Base-by-base conservation (phyloP, 371 early-diverging fungal species). In the Rhizomucor pusillus region DNA sequence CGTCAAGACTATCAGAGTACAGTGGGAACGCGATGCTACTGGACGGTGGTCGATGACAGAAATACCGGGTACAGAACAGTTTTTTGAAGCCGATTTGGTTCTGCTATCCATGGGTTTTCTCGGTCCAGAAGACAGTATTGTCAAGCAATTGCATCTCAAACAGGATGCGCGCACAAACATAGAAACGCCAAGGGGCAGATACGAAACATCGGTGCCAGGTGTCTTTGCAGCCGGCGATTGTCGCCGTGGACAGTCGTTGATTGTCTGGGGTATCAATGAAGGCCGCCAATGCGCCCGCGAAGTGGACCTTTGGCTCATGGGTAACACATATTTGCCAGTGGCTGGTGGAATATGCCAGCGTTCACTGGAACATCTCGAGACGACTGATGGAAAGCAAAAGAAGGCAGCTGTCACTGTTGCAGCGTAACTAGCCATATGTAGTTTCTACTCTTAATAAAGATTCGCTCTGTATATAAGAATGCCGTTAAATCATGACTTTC, bases 211-310 rank as follows among this genome's bases (percentile, higher is more conserved):
- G 0, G 81, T 90, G 20, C 66, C 79, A 18, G 85, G 89, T 44
- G 93, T 96, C 34, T 97, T 87, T 73, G 96, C 96, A 19, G 95
- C 95, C 5, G 96, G 96, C 53, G 98, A 98, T 76, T 95, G 95
- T 70, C 88, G 96, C 9, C 86, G 96, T 29, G 97, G 98, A 19
- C 94, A 95, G 77, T 87, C 88, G 20, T 69, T 97, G 56, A 90
- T 98, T 57, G 98, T 98, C 22, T 94, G 94, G 93, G 96, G 90
- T 62, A 95, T 97, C 69, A 94, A 93, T 64, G 98, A 97, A 76
- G 98, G 97, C 36, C 85, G 97, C 33, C 88, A 91, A 74, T 91
- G 91, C 49, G 97, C 98, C 3, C 84, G 95, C 24, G 93, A 95
- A 66, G 82, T 96, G 4, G 98, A 97, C 66, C 60, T 85, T 51